Evolutionary conservation across 306 rosid genomes (phyloP), one percentile per base, ranked within the genome.

Genomic region (Quercus glauca): DNA sequence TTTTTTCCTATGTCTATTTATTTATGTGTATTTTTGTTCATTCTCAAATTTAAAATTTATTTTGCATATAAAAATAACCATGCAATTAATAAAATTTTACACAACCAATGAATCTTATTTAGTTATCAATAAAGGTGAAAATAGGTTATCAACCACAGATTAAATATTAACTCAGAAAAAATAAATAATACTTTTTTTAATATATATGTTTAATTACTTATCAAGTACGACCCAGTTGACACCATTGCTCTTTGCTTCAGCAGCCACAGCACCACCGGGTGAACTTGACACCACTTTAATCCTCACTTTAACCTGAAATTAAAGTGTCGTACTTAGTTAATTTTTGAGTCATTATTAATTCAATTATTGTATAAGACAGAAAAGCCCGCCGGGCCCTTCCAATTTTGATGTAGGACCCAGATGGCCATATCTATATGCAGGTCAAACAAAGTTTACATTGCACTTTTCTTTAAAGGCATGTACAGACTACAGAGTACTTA

Each of bases 201-300:
- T 2, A 41, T 8, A 83, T 78, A 77, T 71, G 91, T 75, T 86
- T 81, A 90, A 88, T 92, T 95, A 95, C 99, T 93, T 92, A 96
- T 95, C 99, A 93, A 95, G 94, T 78, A 95, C 80, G 97, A 95
- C 96, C 99, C 99, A 95, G 69, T 89, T 90, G 88, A 90, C 92
- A 68, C 94, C 94, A 55, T 86, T 88, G 84, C 89, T 78, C 88
- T 87, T 92, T 70, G 99, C 98, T 86, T 95, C 98, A 64, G 96
- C 90, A 18, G 97, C 96, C 80, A 92, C 99, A 69, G 90, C 89
- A 14, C 98, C 98, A 68, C 85, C 84, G 19, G 93, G 92, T 29
- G 92, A 74, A 76, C 94, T 86, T 26, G 90, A 79, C 53, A 90
- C 97, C 76, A 91, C 98, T 92, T 91, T 95, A 84, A 92, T 86